A percentile compares a stretch with the other conserved stretches of the same genome.
phyloP scores from a whole-genome alignment of 352 stramenopile species.

The Pythium graminicola region DNA sequence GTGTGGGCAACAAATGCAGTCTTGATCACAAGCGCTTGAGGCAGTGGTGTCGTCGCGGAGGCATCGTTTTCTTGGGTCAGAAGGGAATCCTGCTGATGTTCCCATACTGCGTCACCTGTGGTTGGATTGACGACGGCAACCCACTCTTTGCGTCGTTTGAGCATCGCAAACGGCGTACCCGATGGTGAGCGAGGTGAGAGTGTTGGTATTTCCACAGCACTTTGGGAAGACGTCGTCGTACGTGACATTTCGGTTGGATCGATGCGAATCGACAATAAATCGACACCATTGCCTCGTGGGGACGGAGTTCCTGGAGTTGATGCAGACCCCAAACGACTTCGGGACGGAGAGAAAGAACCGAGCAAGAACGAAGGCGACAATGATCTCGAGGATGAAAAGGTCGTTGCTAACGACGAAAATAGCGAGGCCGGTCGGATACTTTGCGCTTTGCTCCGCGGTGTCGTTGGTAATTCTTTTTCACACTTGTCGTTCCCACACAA shows the following conservation, averaged over 20 bases:
- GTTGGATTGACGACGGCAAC: constrained; percentile 15
- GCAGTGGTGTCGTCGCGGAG: neutral
- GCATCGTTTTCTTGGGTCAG: no score
- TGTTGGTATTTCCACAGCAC: neutral
- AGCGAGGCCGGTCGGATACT: constrained; percentile 28
- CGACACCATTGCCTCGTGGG: neutral
- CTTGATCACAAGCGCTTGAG: constrained; percentile 24
- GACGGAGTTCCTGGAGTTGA: constrained; percentile 1
- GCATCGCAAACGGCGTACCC: constrained; percentile 11
- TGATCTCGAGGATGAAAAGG: constrained; percentile 25
- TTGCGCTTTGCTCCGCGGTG: constrained; percentile 22
- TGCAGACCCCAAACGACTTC: neutral
- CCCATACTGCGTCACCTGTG: constrained; percentile 34
- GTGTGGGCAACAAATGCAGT: constrained; percentile 42
- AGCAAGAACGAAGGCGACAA: constrained; percentile 16
- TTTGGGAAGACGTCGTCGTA: neutral
- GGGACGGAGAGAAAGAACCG: constrained; percentile 2
- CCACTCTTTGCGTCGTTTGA: constrained; percentile 42
- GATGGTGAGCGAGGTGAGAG: constrained; percentile 9
- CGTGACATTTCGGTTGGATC: constrained; percentile 2
- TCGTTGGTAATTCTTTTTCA: constrained; percentile 23
- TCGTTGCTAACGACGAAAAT: constrained; percentile 26
- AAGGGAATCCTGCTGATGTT: no score
- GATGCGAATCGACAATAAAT: constrained; percentile 1
- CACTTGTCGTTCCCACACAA: constrained; percentile 39